These are phyloP conservation scores for Chenopodium berlandieri DNA, from an alignment of 148 eudicot genomes.

Conservation along the genomic window DNA sequence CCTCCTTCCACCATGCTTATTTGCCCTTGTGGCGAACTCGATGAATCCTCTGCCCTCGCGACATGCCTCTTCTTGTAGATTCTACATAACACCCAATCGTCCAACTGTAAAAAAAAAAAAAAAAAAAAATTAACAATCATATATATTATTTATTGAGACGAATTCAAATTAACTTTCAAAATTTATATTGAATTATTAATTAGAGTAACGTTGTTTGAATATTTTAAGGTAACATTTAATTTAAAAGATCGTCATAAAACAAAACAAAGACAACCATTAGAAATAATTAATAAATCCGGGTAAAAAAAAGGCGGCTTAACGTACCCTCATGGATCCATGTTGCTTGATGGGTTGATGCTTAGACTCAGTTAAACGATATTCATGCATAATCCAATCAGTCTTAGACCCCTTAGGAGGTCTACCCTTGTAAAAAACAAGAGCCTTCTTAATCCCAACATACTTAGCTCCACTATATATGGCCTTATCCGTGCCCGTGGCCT, in stretches of 20 bases:
- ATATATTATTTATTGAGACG: neutral
- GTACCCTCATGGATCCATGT: slow-evolving; percentile 91
- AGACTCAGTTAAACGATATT: slow-evolving; percentile 65
- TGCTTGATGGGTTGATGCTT: slow-evolving; percentile 45
- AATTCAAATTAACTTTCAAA: too few species aligned
- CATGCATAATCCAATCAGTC: slow-evolving; percentile 99
- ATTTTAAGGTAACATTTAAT: neutral
- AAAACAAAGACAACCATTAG: neutral
- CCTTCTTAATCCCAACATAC: slow-evolving; percentile 86
- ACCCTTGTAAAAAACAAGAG: slow-evolving; percentile 91
- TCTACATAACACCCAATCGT: slow-evolving; percentile 94
- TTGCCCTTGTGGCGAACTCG: slow-evolving; percentile 25
- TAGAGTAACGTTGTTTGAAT: too few species aligned
- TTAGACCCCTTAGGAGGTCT: slow-evolving; percentile 87
- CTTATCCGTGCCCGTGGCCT: slow-evolving; percentile 96
- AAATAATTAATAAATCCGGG: neutral
- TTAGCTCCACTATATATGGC: slow-evolving; percentile 63
- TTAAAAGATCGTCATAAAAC: neutral
- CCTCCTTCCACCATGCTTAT: slow-evolving; percentile 17
- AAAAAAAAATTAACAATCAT: neutral
- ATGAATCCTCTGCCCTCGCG: slow-evolving; percentile 44
- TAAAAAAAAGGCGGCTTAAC: neutral
- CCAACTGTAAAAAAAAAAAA: slow-evolving; percentile 62
- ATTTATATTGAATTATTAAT: too few species aligned
- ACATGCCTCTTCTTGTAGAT: slow-evolving; percentile 75